Percentiles rank a stretch among this genome's conserved stretches.
These are phyloP conservation scores for Pseudocercospora ulei DNA, from an alignment of 2,329 filamentous ascomycete species.

Conservation along the genomic window DNA sequence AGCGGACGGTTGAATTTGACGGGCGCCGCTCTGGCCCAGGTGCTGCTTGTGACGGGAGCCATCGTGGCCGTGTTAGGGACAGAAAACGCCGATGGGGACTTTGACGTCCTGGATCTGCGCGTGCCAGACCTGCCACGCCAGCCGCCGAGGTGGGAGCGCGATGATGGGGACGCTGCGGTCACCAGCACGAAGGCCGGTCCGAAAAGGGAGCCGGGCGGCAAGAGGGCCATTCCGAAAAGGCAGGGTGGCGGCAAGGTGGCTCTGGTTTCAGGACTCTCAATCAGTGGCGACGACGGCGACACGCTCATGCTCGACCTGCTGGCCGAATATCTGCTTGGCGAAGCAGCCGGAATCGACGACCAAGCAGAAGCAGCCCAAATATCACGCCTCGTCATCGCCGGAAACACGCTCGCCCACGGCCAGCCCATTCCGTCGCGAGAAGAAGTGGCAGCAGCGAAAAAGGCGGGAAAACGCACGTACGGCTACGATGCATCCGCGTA, in stretches of 20 bases:
- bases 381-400: slow-evolving; percentile 78
- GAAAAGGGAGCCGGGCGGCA: slow-evolving; percentile 46
- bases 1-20: slow-evolving; percentile 76
- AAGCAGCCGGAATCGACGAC: slow-evolving; percentile 53
- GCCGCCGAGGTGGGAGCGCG: slow-evolving; percentile 65
- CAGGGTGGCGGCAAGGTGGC: slow-evolving; percentile 61
- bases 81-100: slow-evolving; percentile 82
- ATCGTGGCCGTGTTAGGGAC: slow-evolving; percentile 92
- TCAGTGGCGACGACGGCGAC: slow-evolving; percentile 67
- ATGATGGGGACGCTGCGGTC: slow-evolving; percentile 40
- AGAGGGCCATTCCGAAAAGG: slow-evolving; percentile 40
- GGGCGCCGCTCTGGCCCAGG: slow-evolving; percentile 56
- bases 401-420: slow-evolving; percentile 62
- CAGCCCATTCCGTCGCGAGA: slow-evolving; percentile 42
- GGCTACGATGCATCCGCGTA: slow-evolving; percentile 86
- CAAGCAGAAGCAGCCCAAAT: slow-evolving; percentile 58
- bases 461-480: slow-evolving; percentile 63
- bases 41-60: slow-evolving; percentile 79
- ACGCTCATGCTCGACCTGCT: slow-evolving; percentile 67
- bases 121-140: slow-evolving; percentile 79
- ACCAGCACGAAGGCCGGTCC: slow-evolving; percentile 36
- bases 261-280: slow-evolving; percentile 76
- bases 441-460: slow-evolving; percentile 39
- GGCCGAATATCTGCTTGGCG: slow-evolving; percentile 78
- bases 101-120: slow-evolving; percentile 83